Evolutionary conservation across 2,329 filamentous ascomycete species (phyloP), one percentile per base, ranked within the genome.

Genomic region (Fusarium liriodendri): DNA sequence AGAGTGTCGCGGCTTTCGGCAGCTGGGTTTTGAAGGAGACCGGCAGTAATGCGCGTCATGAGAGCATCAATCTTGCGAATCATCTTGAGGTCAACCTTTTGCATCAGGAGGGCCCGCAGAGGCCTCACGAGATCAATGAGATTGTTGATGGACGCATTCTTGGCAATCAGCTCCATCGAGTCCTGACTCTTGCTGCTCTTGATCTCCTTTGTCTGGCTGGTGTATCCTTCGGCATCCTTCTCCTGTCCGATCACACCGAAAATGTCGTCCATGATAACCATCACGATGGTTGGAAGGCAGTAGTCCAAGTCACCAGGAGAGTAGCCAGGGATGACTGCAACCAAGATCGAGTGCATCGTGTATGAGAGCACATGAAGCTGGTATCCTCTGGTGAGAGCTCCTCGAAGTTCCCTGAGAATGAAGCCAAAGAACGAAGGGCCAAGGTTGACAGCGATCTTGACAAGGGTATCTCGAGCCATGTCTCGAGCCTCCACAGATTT

Each of bases 111-210:
- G 9, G 91, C 87, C 77, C 94, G 93, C 55, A 98, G 86, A 1
- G 97, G 97, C 62, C 88, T 88, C 60, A 98, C 88, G 5, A 99
- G 89, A 59, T 92, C 90, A 57, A 92, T 91, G 7, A 98, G 88
- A 66, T 92, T 90, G 61, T 84, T 86, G 27, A 98, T 87, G 2
- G 95, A 96, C 2, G 94, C 92, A 57, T 92, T 95, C 79, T 92
- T 94, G 29, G 97, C 93, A 73, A 98, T 88, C 18, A 98, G 87
- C 82, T 98, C 96, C 92, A 98, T 97, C 0, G 97, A 97, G 80
- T 99, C 97, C 79, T 95, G 97, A 80, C 95, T 98, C 86, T 98
- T 99, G 86, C 94, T 98, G 82, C 94, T 97, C 86, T 98, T 98
- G 66, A 99, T 93, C 84, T 99, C 97, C 83, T 97, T 98, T 92